Evolutionary conservation across 2,329 filamentous ascomycete species (phyloP).

Genomic region (Sphaerostilbella broomeana): DNA sequence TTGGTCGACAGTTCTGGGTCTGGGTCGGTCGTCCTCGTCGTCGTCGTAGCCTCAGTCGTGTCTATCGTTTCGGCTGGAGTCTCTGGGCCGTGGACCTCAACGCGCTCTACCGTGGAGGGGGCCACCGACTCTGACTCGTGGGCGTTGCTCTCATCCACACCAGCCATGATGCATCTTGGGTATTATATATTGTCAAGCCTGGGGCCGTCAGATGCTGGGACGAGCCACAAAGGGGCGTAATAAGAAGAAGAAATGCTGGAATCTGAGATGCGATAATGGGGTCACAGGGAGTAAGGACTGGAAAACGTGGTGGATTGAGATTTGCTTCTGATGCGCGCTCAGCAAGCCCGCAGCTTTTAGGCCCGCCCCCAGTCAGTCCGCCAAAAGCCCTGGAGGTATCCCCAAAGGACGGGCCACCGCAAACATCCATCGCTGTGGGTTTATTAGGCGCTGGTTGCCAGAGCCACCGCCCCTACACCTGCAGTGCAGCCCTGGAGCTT

Average conservation of each 20-base stretch:
- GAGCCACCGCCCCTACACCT: slow-evolving; percentile 6
- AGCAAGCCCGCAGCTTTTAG: no score
- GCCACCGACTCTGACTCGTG: slow-evolving; percentile 7
- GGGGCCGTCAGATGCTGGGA: neutral
- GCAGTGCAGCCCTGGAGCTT: slow-evolving; percentile 5
- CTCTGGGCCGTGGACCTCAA: slow-evolving; percentile 1
- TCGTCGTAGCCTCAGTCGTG: neutral
- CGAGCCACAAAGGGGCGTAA: neutral
- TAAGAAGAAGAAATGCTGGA: neutral
- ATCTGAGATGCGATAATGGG: no score
- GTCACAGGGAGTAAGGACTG: no score
- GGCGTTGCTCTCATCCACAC: slow-evolving; percentile 13
- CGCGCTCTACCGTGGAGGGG: slow-evolving; percentile 9
- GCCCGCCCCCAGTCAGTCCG: slow-evolving; percentile 2
- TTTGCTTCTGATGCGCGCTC: slow-evolving; percentile 11
- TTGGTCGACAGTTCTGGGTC: no score
- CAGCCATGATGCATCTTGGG: slow-evolving; percentile 14
- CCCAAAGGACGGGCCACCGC: neutral
- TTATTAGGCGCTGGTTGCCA: slow-evolving; percentile 2
- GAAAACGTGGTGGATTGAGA: neutral
- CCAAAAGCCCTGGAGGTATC: slow-evolving; percentile 1
- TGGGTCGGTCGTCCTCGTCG: no score
- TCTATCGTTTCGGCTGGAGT: neutral
- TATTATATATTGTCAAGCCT: neutral
- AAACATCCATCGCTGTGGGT: neutral